These are phyloP conservation scores for Sungouiella thailandica DNA, from an alignment of 805 yeast genomes.

Conservation along the genomic window DNA sequence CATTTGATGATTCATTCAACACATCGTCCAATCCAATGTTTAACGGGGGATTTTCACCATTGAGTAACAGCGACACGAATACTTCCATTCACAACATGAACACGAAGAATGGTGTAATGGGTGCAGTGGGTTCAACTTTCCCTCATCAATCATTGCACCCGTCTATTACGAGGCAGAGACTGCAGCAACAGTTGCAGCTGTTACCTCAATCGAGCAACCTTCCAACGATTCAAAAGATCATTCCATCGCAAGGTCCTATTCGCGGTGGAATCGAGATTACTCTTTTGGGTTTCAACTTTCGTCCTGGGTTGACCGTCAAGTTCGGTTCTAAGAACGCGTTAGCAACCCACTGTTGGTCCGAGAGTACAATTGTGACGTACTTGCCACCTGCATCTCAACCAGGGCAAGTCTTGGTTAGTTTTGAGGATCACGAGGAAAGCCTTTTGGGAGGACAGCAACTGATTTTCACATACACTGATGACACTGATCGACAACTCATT, in stretches of 20 bases:
- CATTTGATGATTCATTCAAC: slow-evolving; percentile 41
- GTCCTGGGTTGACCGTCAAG: slow-evolving; percentile 74
- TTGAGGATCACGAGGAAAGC: slow-evolving; percentile 46
- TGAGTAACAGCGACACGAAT: slow-evolving; percentile 42
- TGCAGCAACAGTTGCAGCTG: slow-evolving; percentile 13
- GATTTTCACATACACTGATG: slow-evolving; percentile 88
- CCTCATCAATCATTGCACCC: not conserved
- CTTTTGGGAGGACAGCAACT: slow-evolving; percentile 40
- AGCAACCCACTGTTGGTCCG: slow-evolving; percentile 95
- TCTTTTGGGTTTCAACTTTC: slow-evolving; percentile 79
- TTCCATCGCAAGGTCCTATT: slow-evolving; percentile 93
- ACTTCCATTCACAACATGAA: slow-evolving; percentile 19
- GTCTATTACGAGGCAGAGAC: slow-evolving; percentile 9
- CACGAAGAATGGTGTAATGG: slow-evolving; percentile 8
- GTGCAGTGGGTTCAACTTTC: slow-evolving; percentile 2
- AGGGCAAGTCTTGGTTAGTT: slow-evolving; percentile 90
- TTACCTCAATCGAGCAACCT: slow-evolving; percentile 4
- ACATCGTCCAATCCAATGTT: slow-evolving; percentile 33
- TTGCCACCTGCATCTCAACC: slow-evolving; percentile 87
- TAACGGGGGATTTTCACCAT: slow-evolving; percentile 41
- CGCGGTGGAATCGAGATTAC: slow-evolving; percentile 97
- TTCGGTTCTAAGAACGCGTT: slow-evolving; percentile 79
- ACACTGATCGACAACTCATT: slow-evolving; percentile 89
- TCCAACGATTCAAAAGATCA: slow-evolving; percentile 65
- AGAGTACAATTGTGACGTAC: slow-evolving; percentile 86